phyloP scores from a whole-genome alignment of 371 early-diverging fungal species.

The Lichtheimia corymbifera region DNA sequence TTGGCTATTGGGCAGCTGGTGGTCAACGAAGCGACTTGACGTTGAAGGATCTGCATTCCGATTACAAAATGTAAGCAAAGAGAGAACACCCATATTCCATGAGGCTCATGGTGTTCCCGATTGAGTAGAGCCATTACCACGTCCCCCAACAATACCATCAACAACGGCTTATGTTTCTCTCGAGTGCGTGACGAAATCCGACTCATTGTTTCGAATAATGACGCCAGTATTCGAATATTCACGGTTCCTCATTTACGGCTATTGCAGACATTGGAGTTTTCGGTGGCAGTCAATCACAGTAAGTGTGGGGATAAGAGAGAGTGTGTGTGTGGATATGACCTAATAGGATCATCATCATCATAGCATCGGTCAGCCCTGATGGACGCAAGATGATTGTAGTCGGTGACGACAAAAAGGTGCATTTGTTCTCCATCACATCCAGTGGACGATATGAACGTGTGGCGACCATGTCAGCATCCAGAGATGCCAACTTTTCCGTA shows the following conservation, averaged over 20 bases:
- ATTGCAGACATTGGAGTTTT: constrained; percentile 71
- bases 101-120: no score
- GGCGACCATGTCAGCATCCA: constrained; percentile 69
- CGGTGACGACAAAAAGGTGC: constrained; percentile 85
- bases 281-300: constrained; percentile 85
- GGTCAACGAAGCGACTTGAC: constrained; percentile 88
- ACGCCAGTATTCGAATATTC: constrained; percentile 88
- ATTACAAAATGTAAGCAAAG: constrained; percentile 55
- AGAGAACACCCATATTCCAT: no score
- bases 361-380: constrained; percentile 80
- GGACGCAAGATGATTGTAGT: constrained; percentile 79
- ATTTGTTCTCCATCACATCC: constrained; percentile 67
- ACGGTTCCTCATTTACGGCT: constrained; percentile 72
- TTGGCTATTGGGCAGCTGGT: constrained; percentile 86
- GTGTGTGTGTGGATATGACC: background rate
- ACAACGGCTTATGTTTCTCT: constrained; percentile 86
- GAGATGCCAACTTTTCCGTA: constrained; percentile 45
- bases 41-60: constrained; percentile 71
- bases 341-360: background rate
- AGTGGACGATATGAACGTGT: constrained; percentile 62
- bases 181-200: constrained; percentile 64
- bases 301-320: constrained; percentile 7
- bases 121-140: constrained; percentile 65
- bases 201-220: constrained; percentile 90
- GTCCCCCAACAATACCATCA: constrained; percentile 85